Evolutionary conservation across 2,329 filamentous ascomycete species (phyloP).

Genomic region (Fusarium chaquense): DNA sequence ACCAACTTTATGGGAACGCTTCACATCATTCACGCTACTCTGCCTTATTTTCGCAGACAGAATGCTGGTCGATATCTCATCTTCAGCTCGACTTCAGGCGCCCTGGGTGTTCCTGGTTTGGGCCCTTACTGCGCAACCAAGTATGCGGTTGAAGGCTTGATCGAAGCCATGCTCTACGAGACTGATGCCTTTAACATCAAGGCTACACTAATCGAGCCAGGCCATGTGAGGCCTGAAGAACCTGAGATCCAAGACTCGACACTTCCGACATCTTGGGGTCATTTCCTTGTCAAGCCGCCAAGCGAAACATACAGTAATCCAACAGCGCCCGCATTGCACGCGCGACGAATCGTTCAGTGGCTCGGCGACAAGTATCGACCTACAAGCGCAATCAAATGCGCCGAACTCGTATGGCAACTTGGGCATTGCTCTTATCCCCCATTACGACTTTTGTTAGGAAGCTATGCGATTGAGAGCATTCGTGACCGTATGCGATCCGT

Average conservation of each 20-base stretch:
- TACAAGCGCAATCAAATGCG: constrained; percentile 91
- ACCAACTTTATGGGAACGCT: constrained; percentile 97
- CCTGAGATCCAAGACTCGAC: constrained; percentile 63
- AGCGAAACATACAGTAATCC: constrained; percentile 83
- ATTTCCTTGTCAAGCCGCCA: constrained; percentile 89
- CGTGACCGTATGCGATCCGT: constrained; percentile 88
- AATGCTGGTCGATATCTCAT: constrained; percentile 87
- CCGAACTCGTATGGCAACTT: constrained; percentile 93
- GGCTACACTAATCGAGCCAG: constrained; percentile 91
- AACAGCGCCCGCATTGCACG: constrained; percentile 87
- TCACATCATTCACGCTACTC: constrained; percentile 88
- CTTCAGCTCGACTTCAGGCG: constrained; percentile 92
- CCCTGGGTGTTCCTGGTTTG: constrained; percentile 91
- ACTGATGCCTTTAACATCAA: constrained; percentile 92
- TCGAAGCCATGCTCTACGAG: constrained; percentile 97
- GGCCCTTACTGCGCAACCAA: constrained; percentile 97
- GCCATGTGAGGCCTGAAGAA: constrained; percentile 88
- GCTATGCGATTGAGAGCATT: constrained; percentile 96
- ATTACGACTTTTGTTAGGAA: constrained; percentile 85
- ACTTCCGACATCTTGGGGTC: constrained; percentile 84
- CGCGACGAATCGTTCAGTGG: constrained; percentile 93
- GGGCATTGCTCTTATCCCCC: constrained; percentile 96
- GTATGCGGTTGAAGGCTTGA: constrained; percentile 94
- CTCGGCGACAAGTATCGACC: constrained; percentile 86
- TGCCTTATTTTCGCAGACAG: constrained; percentile 87